phyloP scores from a whole-genome alignment of 2,329 filamentous ascomycete species.

The Aureobasidium sp. region DNA sequence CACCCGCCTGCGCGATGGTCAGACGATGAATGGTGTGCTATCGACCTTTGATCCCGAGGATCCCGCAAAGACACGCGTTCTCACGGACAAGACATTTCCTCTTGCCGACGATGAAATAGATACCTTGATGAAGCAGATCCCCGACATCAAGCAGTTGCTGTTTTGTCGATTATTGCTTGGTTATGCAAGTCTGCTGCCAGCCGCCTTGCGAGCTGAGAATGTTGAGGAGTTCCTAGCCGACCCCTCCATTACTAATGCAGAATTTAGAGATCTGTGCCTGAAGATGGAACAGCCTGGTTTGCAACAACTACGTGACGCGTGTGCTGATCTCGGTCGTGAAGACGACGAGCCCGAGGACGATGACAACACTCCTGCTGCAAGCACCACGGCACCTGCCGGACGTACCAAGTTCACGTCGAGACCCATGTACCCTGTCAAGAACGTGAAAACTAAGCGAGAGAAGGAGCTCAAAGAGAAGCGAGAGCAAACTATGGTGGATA shows the following conservation, averaged over 20 bases:
- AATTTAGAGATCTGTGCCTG: constrained; percentile 43
- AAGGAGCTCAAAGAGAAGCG: constrained; percentile 22
- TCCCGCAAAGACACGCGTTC: not conserved
- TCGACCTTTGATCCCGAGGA: constrained; percentile 7
- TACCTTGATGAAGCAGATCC: constrained; percentile 34
- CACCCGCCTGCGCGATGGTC: constrained; percentile 1
- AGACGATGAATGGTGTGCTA: not conserved
- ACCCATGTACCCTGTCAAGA: constrained; percentile 11
- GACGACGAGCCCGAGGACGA: constrained; percentile 30
- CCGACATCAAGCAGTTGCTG: constrained; percentile 44
- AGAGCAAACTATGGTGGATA: constrained; percentile 1
- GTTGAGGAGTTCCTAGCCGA: constrained; percentile 42
- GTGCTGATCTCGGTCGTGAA: constrained; percentile 41
- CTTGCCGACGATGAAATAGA: constrained; percentile 8
- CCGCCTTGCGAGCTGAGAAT: constrained; percentile 38
- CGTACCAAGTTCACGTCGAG: constrained; percentile 12
- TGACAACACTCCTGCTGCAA: constrained; percentile 19
- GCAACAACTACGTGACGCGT: constrained; percentile 46
- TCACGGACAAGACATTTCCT: constrained; percentile 13
- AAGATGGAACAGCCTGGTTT: constrained; percentile 43
- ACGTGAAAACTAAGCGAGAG: constrained; percentile 27
- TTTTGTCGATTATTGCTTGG: constrained; percentile 44
- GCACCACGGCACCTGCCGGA: not conserved
- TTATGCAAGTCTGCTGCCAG: constrained; percentile 40
- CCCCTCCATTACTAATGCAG: constrained; percentile 35